A percentile compares a stretch with the other conserved stretches of the same genome.
Conservation (phyloP, 805 yeast genomes). For the Ascoidea tarda region DNA sequence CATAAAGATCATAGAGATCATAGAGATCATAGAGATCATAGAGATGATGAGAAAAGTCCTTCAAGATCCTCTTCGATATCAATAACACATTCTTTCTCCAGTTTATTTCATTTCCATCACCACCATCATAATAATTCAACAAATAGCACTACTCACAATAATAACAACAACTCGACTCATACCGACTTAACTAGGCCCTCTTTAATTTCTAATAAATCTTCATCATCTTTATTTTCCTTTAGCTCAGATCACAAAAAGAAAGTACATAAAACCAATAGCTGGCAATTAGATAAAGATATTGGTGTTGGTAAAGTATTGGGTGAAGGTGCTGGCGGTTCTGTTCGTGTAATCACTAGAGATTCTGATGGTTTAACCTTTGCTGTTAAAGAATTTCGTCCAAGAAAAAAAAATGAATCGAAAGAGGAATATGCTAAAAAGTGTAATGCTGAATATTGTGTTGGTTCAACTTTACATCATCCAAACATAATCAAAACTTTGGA, state of each 20-base stretch:
- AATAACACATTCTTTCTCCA: conserved; percentile 1
- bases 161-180: neutral
- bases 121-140: neutral
- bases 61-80: conserved; percentile 16
- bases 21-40: conserved; percentile 7
- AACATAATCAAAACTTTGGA: conserved; percentile 70
- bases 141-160: neutral
- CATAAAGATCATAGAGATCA: neutral
- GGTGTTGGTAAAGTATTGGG: conserved; percentile 60
- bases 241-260: conserved; percentile 8
- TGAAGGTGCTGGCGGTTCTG: conserved; percentile 83
- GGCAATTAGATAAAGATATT: conserved; percentile 27
- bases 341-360: conserved; percentile 54
- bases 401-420: conserved; percentile 52
- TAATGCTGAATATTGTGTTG: conserved; percentile 81
- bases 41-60: conserved; percentile 11
- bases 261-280: conserved; percentile 18
- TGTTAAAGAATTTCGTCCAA: conserved; percentile 68
- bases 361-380: conserved; percentile 65
- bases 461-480: conserved; percentile 71
- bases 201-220: too few relatives aligned
- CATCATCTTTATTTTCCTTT: neutral
- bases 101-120: conserved; percentile 6
- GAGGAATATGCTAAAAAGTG: conserved; percentile 78
- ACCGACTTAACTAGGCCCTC: neutral